These are phyloP conservation scores for Colletotrichum magnum DNA, from an alignment of 2,329 filamentous ascomycete species.

Conservation along the genomic window DNA sequence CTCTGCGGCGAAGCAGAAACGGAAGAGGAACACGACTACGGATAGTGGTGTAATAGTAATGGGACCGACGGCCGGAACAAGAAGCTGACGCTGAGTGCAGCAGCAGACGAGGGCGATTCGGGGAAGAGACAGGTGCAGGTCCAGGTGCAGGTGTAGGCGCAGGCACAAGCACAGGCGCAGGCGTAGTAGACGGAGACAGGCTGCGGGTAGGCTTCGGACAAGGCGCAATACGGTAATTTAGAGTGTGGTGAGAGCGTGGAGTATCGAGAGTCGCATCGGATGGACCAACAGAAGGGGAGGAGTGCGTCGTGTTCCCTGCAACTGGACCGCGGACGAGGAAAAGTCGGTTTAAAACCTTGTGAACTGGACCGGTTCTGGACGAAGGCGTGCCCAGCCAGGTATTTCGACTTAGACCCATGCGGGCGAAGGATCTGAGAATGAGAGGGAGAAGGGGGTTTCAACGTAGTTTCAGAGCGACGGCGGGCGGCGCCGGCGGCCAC, in stretches of 20 bases:
- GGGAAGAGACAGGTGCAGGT: slow-evolving; percentile 3
- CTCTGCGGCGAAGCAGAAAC: slow-evolving; percentile 33
- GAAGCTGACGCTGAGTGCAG: not conserved
- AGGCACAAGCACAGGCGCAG: not conserved
- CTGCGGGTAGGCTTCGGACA: slow-evolving; percentile 23
- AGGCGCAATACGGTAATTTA: slow-evolving; percentile 39
- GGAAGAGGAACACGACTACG: slow-evolving; percentile 28
- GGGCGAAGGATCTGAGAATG: slow-evolving; percentile 35
- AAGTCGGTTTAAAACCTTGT: slow-evolving; percentile 51
- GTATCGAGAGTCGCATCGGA: slow-evolving; percentile 36
- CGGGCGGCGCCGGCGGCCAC: slow-evolving; percentile 16
- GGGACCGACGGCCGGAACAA: slow-evolving; percentile 36
- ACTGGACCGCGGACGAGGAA: slow-evolving; percentile 48
- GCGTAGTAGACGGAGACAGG: not conserved
- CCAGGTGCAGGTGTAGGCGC: slow-evolving; percentile 3
- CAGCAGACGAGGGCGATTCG: slow-evolving; percentile 17
- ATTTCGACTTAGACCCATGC: slow-evolving; percentile 39
- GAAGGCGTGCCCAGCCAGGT: slow-evolving; percentile 36
- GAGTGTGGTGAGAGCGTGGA: slow-evolving; percentile 40
- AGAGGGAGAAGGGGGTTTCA: slow-evolving; percentile 40
- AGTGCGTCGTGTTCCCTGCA: slow-evolving; percentile 39
- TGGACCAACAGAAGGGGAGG: slow-evolving; percentile 34
- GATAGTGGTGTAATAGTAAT: slow-evolving; percentile 28
- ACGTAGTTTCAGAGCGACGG: slow-evolving; percentile 38
- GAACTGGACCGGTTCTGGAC: slow-evolving; percentile 35